phyloP scores from a whole-genome alignment of 441 rosid species.

The Aleurites moluccanus region DNA sequence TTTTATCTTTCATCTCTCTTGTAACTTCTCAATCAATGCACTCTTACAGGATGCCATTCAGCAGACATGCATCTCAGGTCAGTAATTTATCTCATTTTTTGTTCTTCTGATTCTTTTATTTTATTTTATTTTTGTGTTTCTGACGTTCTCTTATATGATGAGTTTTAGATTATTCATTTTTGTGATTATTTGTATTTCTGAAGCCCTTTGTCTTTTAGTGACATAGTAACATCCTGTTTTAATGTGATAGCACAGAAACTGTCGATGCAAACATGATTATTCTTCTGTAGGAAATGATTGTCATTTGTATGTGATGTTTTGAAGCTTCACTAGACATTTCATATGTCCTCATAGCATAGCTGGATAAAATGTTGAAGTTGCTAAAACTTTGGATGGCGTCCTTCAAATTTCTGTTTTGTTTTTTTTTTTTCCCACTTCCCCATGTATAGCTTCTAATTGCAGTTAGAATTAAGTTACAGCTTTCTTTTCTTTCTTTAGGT shows the following conservation, averaged over 20 bases:
- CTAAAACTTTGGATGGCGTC: neutral
- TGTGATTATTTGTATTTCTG: neutral
- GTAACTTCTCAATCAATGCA: constrained; percentile 15
- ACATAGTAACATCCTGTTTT: neutral
- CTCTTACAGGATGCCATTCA: constrained; percentile 62
- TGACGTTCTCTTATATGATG: neutral
- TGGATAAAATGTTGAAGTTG: neutral
- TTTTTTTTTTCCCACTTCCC: neutral
- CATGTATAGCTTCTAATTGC: neutral
- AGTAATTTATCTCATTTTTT: constrained; percentile 13
- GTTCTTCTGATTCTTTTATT: neutral
- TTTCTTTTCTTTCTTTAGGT: neutral
- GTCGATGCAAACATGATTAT: neutral
- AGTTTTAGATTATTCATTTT: neutral
- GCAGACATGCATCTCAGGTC: constrained; percentile 73
- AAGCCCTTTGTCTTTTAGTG: neutral
- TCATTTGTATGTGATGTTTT: neutral
- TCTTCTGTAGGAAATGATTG: neutral
- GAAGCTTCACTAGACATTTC: neutral
- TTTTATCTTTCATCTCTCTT: constrained; percentile 17
- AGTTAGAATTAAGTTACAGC: neutral
- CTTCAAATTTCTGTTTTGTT: neutral
- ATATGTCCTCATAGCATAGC: neutral
- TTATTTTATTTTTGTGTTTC: neutral
- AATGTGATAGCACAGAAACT: neutral